Evolutionary conservation across 768 basidiomycete genomes (phyloP).

Genomic region (Leccinum longicurvipes): DNA sequence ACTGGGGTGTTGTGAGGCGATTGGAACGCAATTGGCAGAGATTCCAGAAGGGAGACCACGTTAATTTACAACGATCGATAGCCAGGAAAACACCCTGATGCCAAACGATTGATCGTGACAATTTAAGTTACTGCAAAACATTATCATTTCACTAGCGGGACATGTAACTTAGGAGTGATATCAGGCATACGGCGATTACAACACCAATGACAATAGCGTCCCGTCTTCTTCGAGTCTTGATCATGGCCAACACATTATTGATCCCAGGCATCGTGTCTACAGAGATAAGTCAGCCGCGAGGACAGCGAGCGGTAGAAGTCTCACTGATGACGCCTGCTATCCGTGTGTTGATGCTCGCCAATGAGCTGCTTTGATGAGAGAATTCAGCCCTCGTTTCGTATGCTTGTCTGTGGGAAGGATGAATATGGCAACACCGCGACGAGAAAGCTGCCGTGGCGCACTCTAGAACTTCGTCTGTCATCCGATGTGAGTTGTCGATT

Average conservation of each 20-base stretch:
- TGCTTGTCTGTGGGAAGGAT: slow-evolving; percentile 66
- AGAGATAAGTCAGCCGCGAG: slow-evolving; percentile 1
- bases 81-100: background rate
- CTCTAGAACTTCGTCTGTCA: slow-evolving; percentile 92
- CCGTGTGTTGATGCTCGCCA: slow-evolving; percentile 77
- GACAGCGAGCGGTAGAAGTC: slow-evolving; percentile 18
- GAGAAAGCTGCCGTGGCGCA: slow-evolving; percentile 36
- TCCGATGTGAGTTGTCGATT: slow-evolving; percentile 90
- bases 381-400: slow-evolving; percentile 97
- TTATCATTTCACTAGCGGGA: slow-evolving; percentile 21
- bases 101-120: background rate
- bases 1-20: slow-evolving; percentile 64
- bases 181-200: slow-evolving; percentile 80
- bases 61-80: background rate
- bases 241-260: slow-evolving; percentile 87
- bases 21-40: slow-evolving; percentile 69
- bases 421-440: background rate
- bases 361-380: slow-evolving; percentile 68
- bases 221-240: slow-evolving; percentile 83
- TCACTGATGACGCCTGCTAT: slow-evolving; percentile 82
- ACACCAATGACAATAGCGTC: slow-evolving; percentile 88
- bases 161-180: slow-evolving; percentile 56
- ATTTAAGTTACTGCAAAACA: slow-evolving; percentile 3
- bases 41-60: slow-evolving; percentile 53
- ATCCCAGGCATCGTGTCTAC: slow-evolving; percentile 91